Evolutionary conservation across 208 protist species (phyloP).

Genomic region (Trypanosoma boissoni): DNA sequence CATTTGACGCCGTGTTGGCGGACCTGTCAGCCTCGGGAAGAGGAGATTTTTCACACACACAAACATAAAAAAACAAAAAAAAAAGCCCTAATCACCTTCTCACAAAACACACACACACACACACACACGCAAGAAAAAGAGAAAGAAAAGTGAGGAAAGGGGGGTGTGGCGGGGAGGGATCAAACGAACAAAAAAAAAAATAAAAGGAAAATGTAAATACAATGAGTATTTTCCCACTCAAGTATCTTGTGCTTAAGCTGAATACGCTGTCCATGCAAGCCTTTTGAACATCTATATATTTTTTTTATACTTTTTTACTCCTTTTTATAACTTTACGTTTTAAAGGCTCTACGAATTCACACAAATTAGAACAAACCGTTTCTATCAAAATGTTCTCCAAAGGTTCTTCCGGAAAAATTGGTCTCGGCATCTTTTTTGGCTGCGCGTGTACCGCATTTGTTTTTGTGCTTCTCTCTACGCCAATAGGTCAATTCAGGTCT

Average conservation of each 20-base stretch:
- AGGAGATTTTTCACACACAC: neutral
- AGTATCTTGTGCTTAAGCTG: too few species aligned
- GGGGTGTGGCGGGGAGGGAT: too few species aligned
- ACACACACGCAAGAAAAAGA: neutral
- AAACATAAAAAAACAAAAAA: neutral
- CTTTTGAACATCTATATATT: too few species aligned
- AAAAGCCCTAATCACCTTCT: neutral
- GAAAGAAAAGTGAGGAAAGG: neutral
- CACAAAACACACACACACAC: neutral
- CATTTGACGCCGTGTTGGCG: conserved; percentile 55
- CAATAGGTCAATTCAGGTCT: conserved; percentile 56
- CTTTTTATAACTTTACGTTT: too few species aligned
- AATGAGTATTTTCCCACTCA: too few species aligned
- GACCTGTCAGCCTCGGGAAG: conserved; percentile 53
- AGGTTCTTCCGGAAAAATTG: conserved; percentile 34
- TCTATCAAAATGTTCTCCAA: conserved; percentile 54
- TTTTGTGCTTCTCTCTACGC: conserved; percentile 42
- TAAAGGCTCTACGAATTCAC: too few species aligned
- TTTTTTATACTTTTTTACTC: too few species aligned
- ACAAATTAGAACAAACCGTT: too few species aligned
- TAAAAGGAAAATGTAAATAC: neutral
- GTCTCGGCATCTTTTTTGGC: conserved; percentile 35
- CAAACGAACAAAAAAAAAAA: neutral
- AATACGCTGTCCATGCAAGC: too few species aligned
- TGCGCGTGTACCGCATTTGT: conserved; percentile 50